Percentiles rank a stretch among this genome's conserved stretches.
Conservation (phyloP, 768 basidiomycete genomes). For the Leccinum imitatum region DNA sequence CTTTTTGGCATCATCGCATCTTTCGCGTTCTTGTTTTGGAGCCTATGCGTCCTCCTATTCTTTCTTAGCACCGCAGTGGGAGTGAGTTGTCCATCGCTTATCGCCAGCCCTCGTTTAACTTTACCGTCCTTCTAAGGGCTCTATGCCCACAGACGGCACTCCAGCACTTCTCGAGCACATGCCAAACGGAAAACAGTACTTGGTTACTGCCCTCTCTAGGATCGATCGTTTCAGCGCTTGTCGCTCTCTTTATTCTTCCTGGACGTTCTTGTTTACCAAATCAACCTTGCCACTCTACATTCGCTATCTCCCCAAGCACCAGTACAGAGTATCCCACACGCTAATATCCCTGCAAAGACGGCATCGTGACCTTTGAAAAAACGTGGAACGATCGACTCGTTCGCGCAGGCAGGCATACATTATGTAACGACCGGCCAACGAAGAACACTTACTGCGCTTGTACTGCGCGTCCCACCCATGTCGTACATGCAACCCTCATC, state of each 20-base stretch:
- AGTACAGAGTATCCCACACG: too few species aligned
- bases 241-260: slow-evolving; percentile 81
- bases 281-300: slow-evolving; percentile 49
- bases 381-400: slow-evolving; percentile 4
- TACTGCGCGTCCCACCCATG: slow-evolving; percentile 16
- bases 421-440: slow-evolving; percentile 9
- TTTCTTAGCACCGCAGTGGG: slow-evolving; percentile 92
- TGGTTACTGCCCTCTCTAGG: slow-evolving; percentile 86
- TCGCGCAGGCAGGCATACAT: too few species aligned
- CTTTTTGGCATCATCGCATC: slow-evolving; percentile 84
- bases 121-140: slow-evolving; percentile 53
- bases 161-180: slow-evolving; percentile 83
- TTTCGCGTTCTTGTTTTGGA: slow-evolving; percentile 63
- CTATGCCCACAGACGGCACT: slow-evolving; percentile 97
- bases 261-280: slow-evolving; percentile 58
- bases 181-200: slow-evolving; percentile 87
- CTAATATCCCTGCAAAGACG: too few species aligned
- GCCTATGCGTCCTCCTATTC: slow-evolving; percentile 78
- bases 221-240: slow-evolving; percentile 78
- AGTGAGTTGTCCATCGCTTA: slow-evolving; percentile 44
- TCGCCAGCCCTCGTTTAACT: not conserved
- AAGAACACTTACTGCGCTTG: slow-evolving; percentile 6
- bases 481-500: slow-evolving; percentile 29
- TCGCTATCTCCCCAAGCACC: too few species aligned
- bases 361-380: too few species aligned